Base-by-base conservation (phyloP, 2,329 filamentous ascomycete genomes). In the Esteya vermicola region DNA sequence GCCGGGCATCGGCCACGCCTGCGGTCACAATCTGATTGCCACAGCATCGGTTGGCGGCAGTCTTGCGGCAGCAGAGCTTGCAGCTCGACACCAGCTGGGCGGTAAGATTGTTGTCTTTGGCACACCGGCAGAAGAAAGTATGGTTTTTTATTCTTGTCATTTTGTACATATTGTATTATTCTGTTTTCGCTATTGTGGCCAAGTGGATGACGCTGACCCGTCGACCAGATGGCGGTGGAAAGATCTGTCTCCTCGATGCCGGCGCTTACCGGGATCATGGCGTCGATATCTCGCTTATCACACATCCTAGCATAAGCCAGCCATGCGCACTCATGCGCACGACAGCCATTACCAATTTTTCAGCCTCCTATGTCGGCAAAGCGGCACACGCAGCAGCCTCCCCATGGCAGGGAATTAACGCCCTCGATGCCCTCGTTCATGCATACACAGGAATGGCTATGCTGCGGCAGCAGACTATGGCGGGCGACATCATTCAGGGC, bases 351-450 rank as follows among this genome's bases (percentile, higher is more conserved):
- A 50, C 56, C 5, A 56, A 59, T 32, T 61, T 74, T 45, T 61
- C 60, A 18, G 68, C 67, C 1, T 64, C 66, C 14, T 76, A 71
- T 45, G 61, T 62, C 1, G 74, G 73, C 1, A 63, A 62, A 38
- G 66, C 65, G 41, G 70, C 73, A 0, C 72, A 77, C 46, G 72
- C 71, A 0, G 71, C 67, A 1, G 64, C 65, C 4, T 65, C 59
- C n/a, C 73, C 72, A 0, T 76, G 71, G 71, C 59, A 70, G 6
- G 73, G 73, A 0, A 61, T 70, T 47, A 77, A 78, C 49, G 72
- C 73, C 0, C 61, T 76, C 0, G 73, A 78, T 47, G 72, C 71
- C 0, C 49, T 73, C 19, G 57, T 76, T 3, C 57, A 61, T 0
- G 64, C 60, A 0, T 69, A 69, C 46, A 64, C 62, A 39, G 58